A percentile compares a stretch with the other conserved stretches of the same genome.
Conservation (phyloP, 306 rosid species). For the Notholithocarpus densiflorus region DNA sequence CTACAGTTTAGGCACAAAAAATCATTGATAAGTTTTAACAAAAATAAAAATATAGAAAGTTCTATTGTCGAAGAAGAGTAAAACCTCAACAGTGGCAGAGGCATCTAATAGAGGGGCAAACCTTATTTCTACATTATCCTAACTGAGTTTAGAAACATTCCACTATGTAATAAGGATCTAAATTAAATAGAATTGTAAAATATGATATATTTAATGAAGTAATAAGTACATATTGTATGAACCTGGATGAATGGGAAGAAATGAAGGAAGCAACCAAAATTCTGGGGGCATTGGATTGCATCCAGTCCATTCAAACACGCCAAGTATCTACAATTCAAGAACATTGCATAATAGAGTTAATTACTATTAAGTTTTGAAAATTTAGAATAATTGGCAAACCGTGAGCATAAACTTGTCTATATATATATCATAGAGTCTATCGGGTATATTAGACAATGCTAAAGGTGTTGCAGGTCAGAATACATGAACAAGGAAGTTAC, state of each 20-base stretch:
- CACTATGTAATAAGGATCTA: not conserved
- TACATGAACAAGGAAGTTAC: too few species aligned
- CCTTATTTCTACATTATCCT: not conserved
- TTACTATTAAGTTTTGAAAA: too few species aligned
- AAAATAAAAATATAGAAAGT: not conserved
- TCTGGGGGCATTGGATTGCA: constrained; percentile 19
- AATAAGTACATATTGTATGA: not conserved
- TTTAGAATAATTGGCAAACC: too few species aligned
- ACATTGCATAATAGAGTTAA: constrained; percentile 24
- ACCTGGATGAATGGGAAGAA: constrained; percentile 14
- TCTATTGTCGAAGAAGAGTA: not conserved
- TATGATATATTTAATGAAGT: too few species aligned
- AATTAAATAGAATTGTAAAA: not conserved
- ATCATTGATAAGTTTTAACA: not conserved
- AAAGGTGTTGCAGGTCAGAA: too few species aligned
- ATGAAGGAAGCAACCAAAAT: constrained; percentile 15
- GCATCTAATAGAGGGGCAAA: not conserved
- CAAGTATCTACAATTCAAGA: constrained; percentile 25
- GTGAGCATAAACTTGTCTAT: too few species aligned
- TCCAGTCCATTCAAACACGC: constrained; percentile 22
- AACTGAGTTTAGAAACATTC: not conserved
- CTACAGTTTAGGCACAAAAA: constrained; percentile 25
- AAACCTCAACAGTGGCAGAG: not conserved
- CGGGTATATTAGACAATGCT: too few species aligned
- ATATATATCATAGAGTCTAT: too few species aligned